Evolutionary conservation across 768 basidiomycete species (phyloP), one percentile per base, ranked within the genome.

Genomic region (Suillus alpinus): DNA sequence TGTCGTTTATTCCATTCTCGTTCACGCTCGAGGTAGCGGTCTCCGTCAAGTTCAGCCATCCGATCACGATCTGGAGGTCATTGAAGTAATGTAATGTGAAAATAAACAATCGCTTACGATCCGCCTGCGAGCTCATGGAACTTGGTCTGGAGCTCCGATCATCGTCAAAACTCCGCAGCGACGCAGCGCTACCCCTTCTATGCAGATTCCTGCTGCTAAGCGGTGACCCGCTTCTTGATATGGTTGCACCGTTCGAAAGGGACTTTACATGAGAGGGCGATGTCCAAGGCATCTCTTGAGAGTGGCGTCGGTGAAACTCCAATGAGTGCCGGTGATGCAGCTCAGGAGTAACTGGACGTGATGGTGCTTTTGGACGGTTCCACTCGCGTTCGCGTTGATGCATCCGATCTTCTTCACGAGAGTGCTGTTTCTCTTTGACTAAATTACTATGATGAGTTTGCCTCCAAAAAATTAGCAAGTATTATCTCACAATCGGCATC

Each of bases 1-100:
- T 75, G 75, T 12, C 76, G 79, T 62, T 75, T 82, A 67, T 85
- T 86, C 84, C 86, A 85, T 56, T 79, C 78, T 37, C 81, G 77
- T 65, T 86, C 86, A 41, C 79, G 76, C 58, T 84, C 83, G 32
- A 74, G 62, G 50, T 76, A 75, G 50, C 73, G 77, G 56, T 85
- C 84, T 47, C 67, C 69, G 58, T 80, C 79, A 26, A 77, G 58
- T 50, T 81, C 81, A 41, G 67, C 68, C 6, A 75, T 67, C 39
- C 75, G 75, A 44, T 84, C 83, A 51, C 69, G 75, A 69, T 82
- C 86, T 86, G 60, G 66, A 53, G 37, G 43, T 41, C 41, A 16
- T 12, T 23, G 14, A 13, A 50, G 58, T 56, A 39, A 46, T 34
- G 13, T 23, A 14, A 34, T 41, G 32, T 20, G 16, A 58, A 16